These are phyloP conservation scores for Bjerkandera adusta DNA, from an alignment of 1,284 basidiomycete species.

Conservation along the genomic window DNA sequence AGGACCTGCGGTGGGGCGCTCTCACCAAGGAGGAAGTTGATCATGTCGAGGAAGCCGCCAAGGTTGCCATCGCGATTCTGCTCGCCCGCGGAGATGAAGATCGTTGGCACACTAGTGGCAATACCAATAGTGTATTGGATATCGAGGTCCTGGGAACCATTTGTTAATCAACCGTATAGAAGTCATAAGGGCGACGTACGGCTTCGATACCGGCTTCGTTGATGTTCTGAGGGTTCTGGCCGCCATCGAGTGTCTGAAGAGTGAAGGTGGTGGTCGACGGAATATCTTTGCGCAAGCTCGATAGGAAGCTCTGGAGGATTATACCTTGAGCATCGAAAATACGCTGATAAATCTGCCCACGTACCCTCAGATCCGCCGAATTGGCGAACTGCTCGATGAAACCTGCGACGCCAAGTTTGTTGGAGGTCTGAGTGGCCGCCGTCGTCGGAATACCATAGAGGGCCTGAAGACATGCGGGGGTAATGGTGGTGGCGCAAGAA, in stretches of 20 bases:
- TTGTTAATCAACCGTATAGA: conserved; percentile 50
- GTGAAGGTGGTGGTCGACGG: conserved; percentile 46
- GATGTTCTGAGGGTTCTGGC: conserved; percentile 40
- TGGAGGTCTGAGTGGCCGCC: conserved; percentile 38
- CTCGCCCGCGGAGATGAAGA: conserved; percentile 44
- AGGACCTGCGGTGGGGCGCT: conserved; percentile 49
- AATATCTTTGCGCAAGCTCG: conserved; percentile 48
- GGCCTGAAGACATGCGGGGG: conserved; percentile 51
- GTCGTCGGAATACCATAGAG: conserved; percentile 52
- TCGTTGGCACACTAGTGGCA: conserved; percentile 18
- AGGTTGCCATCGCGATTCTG: conserved; percentile 20
- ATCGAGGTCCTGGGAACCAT: conserved; percentile 54
- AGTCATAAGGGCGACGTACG: conserved; percentile 36
- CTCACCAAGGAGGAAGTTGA: conserved; percentile 28
- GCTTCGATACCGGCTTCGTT: conserved; percentile 22
- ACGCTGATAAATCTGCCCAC: background rate
- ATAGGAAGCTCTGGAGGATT: conserved; percentile 44
- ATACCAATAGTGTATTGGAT: conserved; percentile 64
- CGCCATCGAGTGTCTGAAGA: conserved; percentile 53
- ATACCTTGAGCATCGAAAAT: background rate
- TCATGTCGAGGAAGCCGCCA: conserved; percentile 24
- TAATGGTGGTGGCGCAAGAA: conserved; percentile 43
- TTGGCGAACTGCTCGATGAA: conserved; percentile 58
- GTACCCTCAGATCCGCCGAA: conserved; percentile 43
- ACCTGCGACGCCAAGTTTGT: conserved; percentile 54